Conservation (phyloP, 257 asterid species). For the Coffea eugenioides region DNA sequence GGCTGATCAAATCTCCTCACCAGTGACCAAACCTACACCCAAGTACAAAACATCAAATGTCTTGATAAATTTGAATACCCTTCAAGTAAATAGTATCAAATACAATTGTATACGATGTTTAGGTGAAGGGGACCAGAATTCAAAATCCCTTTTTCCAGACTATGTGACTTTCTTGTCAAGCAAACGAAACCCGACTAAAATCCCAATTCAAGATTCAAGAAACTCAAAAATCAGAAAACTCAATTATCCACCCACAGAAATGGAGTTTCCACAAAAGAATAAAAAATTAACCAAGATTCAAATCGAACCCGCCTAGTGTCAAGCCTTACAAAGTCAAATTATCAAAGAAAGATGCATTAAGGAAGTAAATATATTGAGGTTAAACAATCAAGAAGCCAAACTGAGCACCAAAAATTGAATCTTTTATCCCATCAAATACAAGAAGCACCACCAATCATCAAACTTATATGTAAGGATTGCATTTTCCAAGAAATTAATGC, state of each 20-base stretch:
- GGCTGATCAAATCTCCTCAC: conserved; percentile 94
- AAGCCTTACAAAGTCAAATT: not conserved
- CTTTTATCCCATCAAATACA: not conserved
- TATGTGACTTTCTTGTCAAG: not conserved
- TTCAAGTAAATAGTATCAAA: not conserved
- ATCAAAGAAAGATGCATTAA: not conserved
- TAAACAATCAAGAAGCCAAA: conserved; percentile 11
- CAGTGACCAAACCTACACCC: conserved; percentile 79
- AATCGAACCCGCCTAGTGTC: not conserved
- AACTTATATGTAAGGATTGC: too few relatives aligned
- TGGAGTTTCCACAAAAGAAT: not conserved
- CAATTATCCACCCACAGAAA: not conserved
- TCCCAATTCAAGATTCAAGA: not conserved
- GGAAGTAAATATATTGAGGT: not conserved
- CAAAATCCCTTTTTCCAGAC: not conserved
- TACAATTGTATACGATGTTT: not conserved
- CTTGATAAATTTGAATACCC: not conserved
- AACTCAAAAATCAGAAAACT: not conserved
- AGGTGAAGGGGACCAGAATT: not conserved
- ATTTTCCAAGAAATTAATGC: not conserved
- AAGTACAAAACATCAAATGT: conserved; percentile 1
- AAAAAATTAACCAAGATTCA: not conserved
- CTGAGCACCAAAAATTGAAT: not conserved
- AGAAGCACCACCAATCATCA: not conserved
- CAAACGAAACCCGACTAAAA: not conserved